A percentile compares a stretch with the other conserved stretches of the same genome.
These are phyloP conservation scores for Coemansia sp. DNA, from an alignment of 192 early-diverging fungal species.

Conservation along the genomic window DNA sequence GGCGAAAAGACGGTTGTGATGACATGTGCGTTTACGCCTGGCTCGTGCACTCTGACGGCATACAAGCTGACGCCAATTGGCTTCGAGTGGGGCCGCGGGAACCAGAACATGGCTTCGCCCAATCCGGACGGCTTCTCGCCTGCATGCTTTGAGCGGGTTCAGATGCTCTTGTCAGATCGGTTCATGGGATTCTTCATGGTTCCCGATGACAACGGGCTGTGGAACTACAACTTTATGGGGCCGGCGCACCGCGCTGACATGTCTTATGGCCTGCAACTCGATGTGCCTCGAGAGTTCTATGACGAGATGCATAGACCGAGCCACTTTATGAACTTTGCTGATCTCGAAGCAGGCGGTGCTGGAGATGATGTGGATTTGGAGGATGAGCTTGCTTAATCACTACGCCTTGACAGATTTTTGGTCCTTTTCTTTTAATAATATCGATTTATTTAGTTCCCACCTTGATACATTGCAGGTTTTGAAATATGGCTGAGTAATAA, in stretches of 20 bases:
- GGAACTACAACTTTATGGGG: constrained; percentile 99
- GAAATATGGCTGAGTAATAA: too few species aligned
- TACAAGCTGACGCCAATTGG: constrained; percentile 96
- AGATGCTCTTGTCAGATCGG: constrained; percentile 92
- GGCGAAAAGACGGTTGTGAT: constrained; percentile 89
- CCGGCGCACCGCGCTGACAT: constrained; percentile 87
- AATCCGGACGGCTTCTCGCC: constrained; percentile 85
- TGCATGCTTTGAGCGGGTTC: constrained; percentile 91
- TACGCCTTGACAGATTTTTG: not conserved
- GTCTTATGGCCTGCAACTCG: constrained; percentile 86
- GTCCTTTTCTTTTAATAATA: not conserved
- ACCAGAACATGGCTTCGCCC: constrained; percentile 77
- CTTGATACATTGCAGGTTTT: constrained; percentile 1
- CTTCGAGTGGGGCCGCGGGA: constrained; percentile 95
- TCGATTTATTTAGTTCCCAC: too few species aligned
- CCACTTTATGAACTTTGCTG: constrained; percentile 92
- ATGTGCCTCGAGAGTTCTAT: constrained; percentile 95
- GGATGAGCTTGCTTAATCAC: constrained; percentile 38
- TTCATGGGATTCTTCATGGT: constrained; percentile 99
- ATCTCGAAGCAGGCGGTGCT: constrained; percentile 54
- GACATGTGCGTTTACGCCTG: constrained; percentile 97
- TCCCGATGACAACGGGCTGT: constrained; percentile 84
- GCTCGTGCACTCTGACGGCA: constrained; percentile 92
- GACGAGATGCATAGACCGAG: constrained; percentile 92
- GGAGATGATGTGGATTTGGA: constrained; percentile 40